A percentile compares a stretch with the other conserved stretches of the same genome.
Evolutionary conservation across 2,329 filamentous ascomycete genomes (phyloP).

Genomic region (Pestalotiopsis sp.): DNA sequence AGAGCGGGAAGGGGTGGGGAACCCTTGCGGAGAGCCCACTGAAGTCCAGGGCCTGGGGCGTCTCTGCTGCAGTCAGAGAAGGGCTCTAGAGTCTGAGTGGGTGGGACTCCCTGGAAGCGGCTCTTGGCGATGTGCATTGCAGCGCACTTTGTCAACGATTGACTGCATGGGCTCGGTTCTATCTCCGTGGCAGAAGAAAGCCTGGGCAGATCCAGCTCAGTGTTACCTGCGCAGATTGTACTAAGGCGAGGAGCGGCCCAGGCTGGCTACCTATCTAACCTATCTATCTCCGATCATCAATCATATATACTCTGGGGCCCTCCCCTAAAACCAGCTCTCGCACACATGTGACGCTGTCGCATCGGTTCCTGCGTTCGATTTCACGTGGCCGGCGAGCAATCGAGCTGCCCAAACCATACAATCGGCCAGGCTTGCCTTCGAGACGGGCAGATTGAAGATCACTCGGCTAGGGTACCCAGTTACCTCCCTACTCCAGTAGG

Average conservation of each 20-base stretch:
- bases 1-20: background rate
- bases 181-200: background rate
- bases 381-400: conserved; percentile 6
- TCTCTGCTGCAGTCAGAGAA: background rate
- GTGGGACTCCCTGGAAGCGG: background rate
- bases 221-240: conserved; percentile 1
- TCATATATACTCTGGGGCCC: background rate
- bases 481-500: conserved; percentile 6
- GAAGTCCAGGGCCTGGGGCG: background rate
- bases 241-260: background rate
- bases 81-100: background rate
- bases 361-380: conserved; percentile 8
- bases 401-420: conserved; percentile 8
- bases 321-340: background rate
- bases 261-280: background rate
- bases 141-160: background rate
- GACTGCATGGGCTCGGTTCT: background rate
- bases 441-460: background rate
- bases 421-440: background rate
- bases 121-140: background rate
- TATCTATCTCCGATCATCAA: conserved; percentile 1
- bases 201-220: background rate
- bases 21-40: background rate
- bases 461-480: conserved; percentile 9
- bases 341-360: conserved; percentile 7